A percentile compares a stretch with the other conserved stretches of the same genome.
These are phyloP conservation scores for Sporormia fimetaria DNA, from an alignment of 495 filamentous ascomycete genomes.

Conservation along the genomic window DNA sequence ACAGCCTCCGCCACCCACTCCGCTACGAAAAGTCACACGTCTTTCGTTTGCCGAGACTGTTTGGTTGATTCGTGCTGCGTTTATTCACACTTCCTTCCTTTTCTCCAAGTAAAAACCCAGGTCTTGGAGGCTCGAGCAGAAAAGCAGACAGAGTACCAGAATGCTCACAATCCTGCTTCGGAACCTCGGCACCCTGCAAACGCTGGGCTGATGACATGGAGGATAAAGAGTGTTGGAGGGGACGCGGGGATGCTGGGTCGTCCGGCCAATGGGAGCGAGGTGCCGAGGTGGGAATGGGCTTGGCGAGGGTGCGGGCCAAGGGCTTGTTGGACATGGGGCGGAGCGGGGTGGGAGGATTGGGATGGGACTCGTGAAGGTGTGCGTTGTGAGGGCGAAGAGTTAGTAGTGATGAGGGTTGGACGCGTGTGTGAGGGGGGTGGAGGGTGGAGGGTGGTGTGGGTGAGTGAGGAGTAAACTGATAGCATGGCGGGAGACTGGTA, in stretches of 20 bases:
- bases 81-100: no score
- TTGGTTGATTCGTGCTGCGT: no score
- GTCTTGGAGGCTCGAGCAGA: not conserved
- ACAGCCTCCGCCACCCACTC: no score
- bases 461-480: no score
- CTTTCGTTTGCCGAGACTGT: no score
- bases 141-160: not conserved
- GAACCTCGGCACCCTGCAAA: no score
- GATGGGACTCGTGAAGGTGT: not conserved
- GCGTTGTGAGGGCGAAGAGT: not conserved
- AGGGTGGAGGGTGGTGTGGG: no score
- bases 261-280: not conserved
- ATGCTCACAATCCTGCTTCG: no score
- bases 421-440: not conserved
- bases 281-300: not conserved
- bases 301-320: constrained; percentile 1
- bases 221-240: not conserved
- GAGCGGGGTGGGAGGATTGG: constrained; percentile 9
- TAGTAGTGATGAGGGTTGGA: not conserved
- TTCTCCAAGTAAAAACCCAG: no score
- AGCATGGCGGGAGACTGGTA: no score
- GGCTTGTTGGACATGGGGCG: constrained; percentile 2
- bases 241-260: not conserved
- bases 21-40: no score
- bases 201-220: constrained; percentile 3